phyloP scores from a whole-genome alignment of 2,329 filamentous ascomycete species.

The Nemania sp. region DNA sequence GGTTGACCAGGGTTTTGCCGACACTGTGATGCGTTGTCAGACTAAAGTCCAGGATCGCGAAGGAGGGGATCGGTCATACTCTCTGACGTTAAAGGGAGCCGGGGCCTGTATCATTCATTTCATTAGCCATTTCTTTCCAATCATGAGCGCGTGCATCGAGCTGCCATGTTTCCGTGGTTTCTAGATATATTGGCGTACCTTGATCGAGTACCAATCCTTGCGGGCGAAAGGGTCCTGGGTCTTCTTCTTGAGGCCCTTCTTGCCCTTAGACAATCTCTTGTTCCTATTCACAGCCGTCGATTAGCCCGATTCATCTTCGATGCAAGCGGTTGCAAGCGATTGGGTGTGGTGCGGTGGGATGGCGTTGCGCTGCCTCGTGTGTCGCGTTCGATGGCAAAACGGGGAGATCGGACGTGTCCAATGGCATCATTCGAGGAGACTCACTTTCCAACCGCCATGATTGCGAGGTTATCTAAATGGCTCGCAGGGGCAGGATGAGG shows the following conservation, averaged over 20 bases:
- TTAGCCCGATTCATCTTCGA: constrained; percentile 33
- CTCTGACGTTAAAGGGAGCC: constrained; percentile 91
- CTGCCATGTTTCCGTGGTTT: not conserved
- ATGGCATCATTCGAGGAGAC: constrained; percentile 38
- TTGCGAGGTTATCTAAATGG: constrained; percentile 58
- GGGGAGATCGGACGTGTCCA: constrained; percentile 19
- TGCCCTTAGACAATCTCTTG: constrained; percentile 99
- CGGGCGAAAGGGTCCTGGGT: constrained; percentile 95
- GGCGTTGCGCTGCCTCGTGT: constrained; percentile 12
- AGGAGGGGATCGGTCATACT: constrained; percentile 67
- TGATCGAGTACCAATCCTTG: constrained; percentile 99
- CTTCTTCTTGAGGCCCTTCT: constrained; percentile 99
- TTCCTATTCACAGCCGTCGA: constrained; percentile 64
- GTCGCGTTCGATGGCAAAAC: constrained; percentile 23
- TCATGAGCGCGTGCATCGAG: not conserved
- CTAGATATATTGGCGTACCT: constrained; percentile 57
- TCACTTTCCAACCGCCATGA: constrained; percentile 83
- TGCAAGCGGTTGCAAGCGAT: no score
- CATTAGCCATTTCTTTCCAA: constrained; percentile 33
- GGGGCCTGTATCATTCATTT: constrained; percentile 65
- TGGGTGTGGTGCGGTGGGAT: constrained; percentile 22
- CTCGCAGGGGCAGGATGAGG: constrained; percentile 41
- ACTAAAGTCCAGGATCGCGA: constrained; percentile 23
- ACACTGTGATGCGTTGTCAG: constrained; percentile 65
- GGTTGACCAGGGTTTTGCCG: constrained; percentile 99